Evolutionary conservation across 306 rosid genomes (phyloP).

Genomic region (Rosa chinensis): DNA sequence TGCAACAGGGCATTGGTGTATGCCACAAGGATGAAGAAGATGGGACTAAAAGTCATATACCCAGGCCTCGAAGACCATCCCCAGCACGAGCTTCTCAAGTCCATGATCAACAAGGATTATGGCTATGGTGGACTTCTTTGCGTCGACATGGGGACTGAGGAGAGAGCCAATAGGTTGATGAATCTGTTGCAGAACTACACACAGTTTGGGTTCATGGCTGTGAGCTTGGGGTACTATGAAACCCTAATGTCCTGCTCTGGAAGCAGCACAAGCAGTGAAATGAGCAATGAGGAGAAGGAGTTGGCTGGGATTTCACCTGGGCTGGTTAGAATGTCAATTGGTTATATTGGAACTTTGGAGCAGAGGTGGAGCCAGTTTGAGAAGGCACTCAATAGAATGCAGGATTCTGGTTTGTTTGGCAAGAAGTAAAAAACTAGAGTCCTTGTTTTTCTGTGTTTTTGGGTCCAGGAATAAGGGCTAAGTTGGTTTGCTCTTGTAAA

Average conservation of each 20-base stretch:
- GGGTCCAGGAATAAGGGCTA: slow-evolving; percentile 5
- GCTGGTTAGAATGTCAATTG: slow-evolving; percentile 73
- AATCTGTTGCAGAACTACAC: slow-evolving; percentile 58
- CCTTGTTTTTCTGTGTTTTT: not conserved
- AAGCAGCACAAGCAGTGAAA: slow-evolving; percentile 86
- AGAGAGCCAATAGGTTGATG: slow-evolving; percentile 75
- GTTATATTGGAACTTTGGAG: slow-evolving; percentile 79
- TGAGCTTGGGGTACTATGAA: slow-evolving; percentile 86
- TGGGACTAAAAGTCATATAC: slow-evolving; percentile 72
- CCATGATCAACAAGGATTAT: slow-evolving; percentile 58
- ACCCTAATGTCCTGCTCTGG: slow-evolving; percentile 95
- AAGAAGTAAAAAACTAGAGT: slow-evolving; percentile 4
- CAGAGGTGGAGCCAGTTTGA: slow-evolving; percentile 84
- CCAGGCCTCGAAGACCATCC: slow-evolving; percentile 90
- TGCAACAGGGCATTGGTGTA: slow-evolving; percentile 56
- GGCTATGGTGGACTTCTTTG: slow-evolving; percentile 85
- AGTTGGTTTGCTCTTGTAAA: not conserved
- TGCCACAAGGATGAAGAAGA: slow-evolving; percentile 54
- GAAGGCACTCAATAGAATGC: slow-evolving; percentile 57
- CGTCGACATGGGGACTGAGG: slow-evolving; percentile 88
- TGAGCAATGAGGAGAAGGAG: slow-evolving; percentile 53
- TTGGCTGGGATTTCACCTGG: slow-evolving; percentile 90
- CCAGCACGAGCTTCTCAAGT: slow-evolving; percentile 52
- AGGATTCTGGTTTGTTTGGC: slow-evolving; percentile 27
- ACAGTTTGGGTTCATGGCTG: slow-evolving; percentile 90